Base-by-base conservation (phyloP, 768 basidiomycete genomes). In the Podaxis pistillaris region DNA sequence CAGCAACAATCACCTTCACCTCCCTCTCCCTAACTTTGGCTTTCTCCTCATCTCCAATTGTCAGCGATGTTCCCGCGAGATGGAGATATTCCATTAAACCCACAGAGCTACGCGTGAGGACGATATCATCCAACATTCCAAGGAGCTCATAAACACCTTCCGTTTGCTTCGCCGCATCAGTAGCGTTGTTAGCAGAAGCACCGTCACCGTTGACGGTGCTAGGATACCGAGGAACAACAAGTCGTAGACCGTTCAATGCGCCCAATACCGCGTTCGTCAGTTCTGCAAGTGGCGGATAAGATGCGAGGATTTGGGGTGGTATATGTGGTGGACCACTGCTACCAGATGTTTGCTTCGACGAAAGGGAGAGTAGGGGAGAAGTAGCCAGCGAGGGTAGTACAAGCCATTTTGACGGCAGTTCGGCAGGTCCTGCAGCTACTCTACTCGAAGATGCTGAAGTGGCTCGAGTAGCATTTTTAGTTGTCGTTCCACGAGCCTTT, bases 221-320 rank as follows among this genome's bases (percentile, higher is more conserved):
- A n/a, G 90, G 79, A 11, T 78, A 78, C 12, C 84, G 75, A 2
- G 94, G 93, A 2, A 91, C 90, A 12, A 96, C 83, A 11, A 94
- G 79, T 2, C 96, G 88, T 22, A 98, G 77, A 2, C 86, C 81
- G 72, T 98, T 98, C 49, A 98, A 76, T 1, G 88, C 80, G 4
- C 84, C 80, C 3, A 95, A 78, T 24, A 94, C 74, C 2, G 86
- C 82, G 69, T 98, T 97, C 46, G 88, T 81, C 63, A 85, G 82
- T 44, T 80, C 74, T 1, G 93, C 94, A 1, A 96, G 77, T 0
- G 90, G 88, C 2, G 91, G 87, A 68, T 89, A 94, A 1, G 88
- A 81, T 0, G 87, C 81, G 40, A 96, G 77, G 49, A 87, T 74
- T 30, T 86, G 82, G 0, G 94, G 93, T 0, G 93, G 91, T 12